These are phyloP conservation scores for Trichoderma sp. DNA, from an alignment of 2,329 filamentous ascomycete genomes.

Conservation along the genomic window DNA sequence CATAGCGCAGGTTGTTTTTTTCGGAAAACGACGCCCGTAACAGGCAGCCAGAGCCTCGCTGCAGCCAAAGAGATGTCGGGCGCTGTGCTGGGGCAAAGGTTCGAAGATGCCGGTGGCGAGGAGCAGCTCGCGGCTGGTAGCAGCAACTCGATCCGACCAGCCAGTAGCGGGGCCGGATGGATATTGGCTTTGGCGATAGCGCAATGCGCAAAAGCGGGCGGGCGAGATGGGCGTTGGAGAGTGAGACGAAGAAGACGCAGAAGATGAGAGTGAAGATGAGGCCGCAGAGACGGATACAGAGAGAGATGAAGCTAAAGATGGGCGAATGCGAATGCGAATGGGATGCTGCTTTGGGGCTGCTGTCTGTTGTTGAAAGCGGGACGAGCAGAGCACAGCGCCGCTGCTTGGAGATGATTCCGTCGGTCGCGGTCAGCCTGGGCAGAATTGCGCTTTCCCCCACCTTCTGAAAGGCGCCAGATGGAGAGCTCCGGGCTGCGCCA, in stretches of 20 bases:
- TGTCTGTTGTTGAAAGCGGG: constrained; percentile 21
- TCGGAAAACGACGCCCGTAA: constrained; percentile 4
- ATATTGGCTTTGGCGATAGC: constrained; percentile 14
- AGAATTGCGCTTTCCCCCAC: constrained; percentile 29
- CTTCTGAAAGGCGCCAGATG: constrained; percentile 8
- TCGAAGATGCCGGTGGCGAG: constrained; percentile 25
- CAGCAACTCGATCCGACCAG: constrained; percentile 3
- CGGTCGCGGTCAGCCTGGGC: constrained; percentile 28
- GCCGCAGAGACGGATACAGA: background rate
- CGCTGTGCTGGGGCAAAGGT: constrained; percentile 6
- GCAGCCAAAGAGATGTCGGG: background rate
- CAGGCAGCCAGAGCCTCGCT: constrained; percentile 13
- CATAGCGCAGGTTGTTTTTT: constrained; percentile 12
- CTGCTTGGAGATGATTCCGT: background rate
- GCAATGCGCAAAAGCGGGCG: background rate
- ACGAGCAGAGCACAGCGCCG: background rate
- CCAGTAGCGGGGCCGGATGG: constrained; percentile 5
- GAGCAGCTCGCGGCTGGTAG: constrained; percentile 9
- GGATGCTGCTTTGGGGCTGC: background rate
- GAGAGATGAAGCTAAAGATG: background rate
- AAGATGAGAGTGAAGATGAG: background rate
- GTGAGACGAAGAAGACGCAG: background rate
- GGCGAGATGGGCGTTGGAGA: background rate
- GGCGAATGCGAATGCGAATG: background rate
- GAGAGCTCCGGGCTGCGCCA: constrained; percentile 3